phyloP scores from a whole-genome alignment of 2,329 filamentous ascomycete genomes.

The Graphiopsis chlorocephala region DNA sequence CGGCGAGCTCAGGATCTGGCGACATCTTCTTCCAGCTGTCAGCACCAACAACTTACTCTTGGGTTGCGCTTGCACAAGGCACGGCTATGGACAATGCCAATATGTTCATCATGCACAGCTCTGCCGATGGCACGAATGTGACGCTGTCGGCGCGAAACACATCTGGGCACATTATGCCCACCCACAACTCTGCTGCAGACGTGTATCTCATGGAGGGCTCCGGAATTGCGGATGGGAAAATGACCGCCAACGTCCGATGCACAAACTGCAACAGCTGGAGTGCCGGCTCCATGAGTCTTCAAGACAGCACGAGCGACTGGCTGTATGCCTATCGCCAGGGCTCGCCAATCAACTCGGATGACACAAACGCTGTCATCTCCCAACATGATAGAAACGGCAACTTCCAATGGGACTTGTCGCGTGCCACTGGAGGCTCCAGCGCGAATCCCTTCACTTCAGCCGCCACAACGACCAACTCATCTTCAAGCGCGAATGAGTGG shows the following conservation, averaged over 20 bases:
- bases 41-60: conserved; percentile 52
- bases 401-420: conserved; percentile 49
- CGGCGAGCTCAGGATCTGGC: conserved; percentile 50
- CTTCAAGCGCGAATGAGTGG: conserved; percentile 7
- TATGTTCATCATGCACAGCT: conserved; percentile 59
- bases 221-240: conserved; percentile 50
- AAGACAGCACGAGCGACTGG: conserved; percentile 41
- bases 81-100: conserved; percentile 53
- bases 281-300: conserved; percentile 52
- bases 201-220: conserved; percentile 54
- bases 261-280: conserved; percentile 52
- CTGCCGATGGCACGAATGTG: conserved; percentile 51
- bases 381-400: conserved; percentile 42
- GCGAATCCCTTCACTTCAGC: conserved; percentile 41
- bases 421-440: conserved; percentile 49
- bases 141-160: conserved; percentile 55
- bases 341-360: conserved; percentile 47
- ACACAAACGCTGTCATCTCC: conserved; percentile 40
- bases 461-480: conserved; percentile 15
- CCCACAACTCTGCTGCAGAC: conserved; percentile 41
- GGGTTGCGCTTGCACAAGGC: conserved; percentile 58
- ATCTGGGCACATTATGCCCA: conserved; percentile 44
- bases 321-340: conserved; percentile 51
- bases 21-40: conserved; percentile 59
- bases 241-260: conserved; percentile 58